A percentile compares a stretch with the other conserved stretches of the same genome.
phyloP scores from a whole-genome alignment of 129 eudicot species.

The Apium graveolens region DNA sequence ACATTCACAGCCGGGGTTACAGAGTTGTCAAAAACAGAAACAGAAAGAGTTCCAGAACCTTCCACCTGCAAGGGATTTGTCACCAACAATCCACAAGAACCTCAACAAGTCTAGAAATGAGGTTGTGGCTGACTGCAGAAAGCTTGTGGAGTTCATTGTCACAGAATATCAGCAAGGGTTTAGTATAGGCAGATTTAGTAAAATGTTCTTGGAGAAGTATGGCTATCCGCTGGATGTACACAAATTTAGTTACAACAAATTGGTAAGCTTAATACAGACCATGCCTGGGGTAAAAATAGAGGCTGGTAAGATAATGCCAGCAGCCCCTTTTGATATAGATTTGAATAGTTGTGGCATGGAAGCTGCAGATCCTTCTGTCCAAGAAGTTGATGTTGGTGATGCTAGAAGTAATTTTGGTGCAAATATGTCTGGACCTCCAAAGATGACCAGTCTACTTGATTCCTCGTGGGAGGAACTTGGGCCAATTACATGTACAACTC shows the following conservation, averaged over 20 bases:
- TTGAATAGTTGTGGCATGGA: background rate
- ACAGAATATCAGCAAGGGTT: slow-evolving; percentile 56
- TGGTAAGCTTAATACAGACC: slow-evolving; percentile 48
- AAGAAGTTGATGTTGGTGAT: background rate
- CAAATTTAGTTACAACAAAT: slow-evolving; percentile 60
- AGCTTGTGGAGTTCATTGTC: slow-evolving; percentile 41
- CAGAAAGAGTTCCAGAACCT: slow-evolving; percentile 17
- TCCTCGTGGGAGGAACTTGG: slow-evolving; percentile 85
- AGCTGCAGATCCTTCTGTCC: slow-evolving; percentile 1
- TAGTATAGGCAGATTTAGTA: slow-evolving; percentile 42
- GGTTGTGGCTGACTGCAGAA: slow-evolving; percentile 51
- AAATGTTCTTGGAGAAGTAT: slow-evolving; percentile 40
- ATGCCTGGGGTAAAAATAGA: slow-evolving; percentile 73
- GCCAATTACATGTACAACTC: slow-evolving; percentile 33
- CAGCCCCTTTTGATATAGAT: slow-evolving; percentile 21
- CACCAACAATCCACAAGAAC: slow-evolving; percentile 6
- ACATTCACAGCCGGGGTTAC: slow-evolving; percentile 8
- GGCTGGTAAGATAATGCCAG: slow-evolving; percentile 22
- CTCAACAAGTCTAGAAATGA: slow-evolving; percentile 37
- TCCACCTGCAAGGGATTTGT: slow-evolving; percentile 26
- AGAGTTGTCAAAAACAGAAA: slow-evolving; percentile 10
- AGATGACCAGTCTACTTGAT: slow-evolving; percentile 30
- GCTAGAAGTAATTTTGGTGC: slow-evolving; percentile 12
- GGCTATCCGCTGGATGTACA: slow-evolving; percentile 62
- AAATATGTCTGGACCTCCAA: slow-evolving; percentile 16